Evolutionary conservation across 306 rosid species (phyloP).

Genomic region (peach (Prunus persica)): Prunus_persica_NCBIv2 NC_034011.1:1937501-1938000

Average conservation of each 20-base stretch:
- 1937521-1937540: too few relatives aligned
- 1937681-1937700: too few relatives aligned
- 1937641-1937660: neutral
- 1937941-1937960: too few relatives aligned
- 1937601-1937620: neutral
- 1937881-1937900: conserved; percentile 47
- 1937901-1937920: conserved; percentile 42
- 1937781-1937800: conserved; percentile 4
- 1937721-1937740: too few relatives aligned
- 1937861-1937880: conserved; percentile 64
- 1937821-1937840: too few relatives aligned
- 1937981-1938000: conserved; percentile 21
- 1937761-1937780: neutral
- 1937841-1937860: neutral
- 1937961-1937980: neutral
- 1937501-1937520: too few relatives aligned
- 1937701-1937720: too few relatives aligned
- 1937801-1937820: conserved; percentile 31
- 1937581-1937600: too few relatives aligned
- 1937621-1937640: neutral
- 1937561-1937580: neutral
- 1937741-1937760: too few relatives aligned
- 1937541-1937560: neutral
- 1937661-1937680: too few relatives aligned
- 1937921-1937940: too few relatives aligned